Conservation (phyloP, 306 rosid species). For the Quercus gilva region DNA sequence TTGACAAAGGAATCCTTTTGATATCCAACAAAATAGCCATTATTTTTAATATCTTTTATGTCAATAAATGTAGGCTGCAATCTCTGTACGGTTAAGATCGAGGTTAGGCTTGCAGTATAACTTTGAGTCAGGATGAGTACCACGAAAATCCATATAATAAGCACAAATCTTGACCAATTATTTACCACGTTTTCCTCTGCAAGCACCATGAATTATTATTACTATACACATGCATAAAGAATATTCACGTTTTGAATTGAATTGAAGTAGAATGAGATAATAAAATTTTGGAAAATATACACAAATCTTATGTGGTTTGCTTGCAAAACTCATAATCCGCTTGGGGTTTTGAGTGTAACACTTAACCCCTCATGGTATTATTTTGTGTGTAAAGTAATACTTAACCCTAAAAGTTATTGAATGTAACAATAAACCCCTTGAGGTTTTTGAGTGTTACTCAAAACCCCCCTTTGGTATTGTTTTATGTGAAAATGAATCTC, state of each 20-base stretch:
- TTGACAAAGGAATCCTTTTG: slow-evolving; percentile 19
- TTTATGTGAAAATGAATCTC: no score
- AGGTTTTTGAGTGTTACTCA: no score
- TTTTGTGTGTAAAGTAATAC: no score
- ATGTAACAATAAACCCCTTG: no score
- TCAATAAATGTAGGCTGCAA: slow-evolving; percentile 30
- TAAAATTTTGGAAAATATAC: no score
- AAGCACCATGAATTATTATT: not conserved
- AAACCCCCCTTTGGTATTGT: no score
- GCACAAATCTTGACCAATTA: slow-evolving; percentile 35
- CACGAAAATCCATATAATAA: slow-evolving; percentile 42
- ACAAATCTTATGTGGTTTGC: not conserved
- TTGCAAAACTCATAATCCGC: no score
- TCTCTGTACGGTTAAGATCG: slow-evolving; percentile 33
- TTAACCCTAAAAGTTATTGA: no score
- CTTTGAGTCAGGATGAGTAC: slow-evolving; percentile 42
- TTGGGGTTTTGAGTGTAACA: no score
- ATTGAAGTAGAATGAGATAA: no score
- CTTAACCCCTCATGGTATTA: no score
- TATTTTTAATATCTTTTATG: slow-evolving; percentile 19
- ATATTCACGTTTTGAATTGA: not conserved
- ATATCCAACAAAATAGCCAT: slow-evolving; percentile 29
- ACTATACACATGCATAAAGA: not conserved
- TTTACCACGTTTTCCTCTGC: slow-evolving; percentile 30
- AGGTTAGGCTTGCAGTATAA: slow-evolving; percentile 50